phyloP scores from a whole-genome alignment of 2,329 filamentous ascomycete genomes.

The Calonectria multiphialidica region DNA sequence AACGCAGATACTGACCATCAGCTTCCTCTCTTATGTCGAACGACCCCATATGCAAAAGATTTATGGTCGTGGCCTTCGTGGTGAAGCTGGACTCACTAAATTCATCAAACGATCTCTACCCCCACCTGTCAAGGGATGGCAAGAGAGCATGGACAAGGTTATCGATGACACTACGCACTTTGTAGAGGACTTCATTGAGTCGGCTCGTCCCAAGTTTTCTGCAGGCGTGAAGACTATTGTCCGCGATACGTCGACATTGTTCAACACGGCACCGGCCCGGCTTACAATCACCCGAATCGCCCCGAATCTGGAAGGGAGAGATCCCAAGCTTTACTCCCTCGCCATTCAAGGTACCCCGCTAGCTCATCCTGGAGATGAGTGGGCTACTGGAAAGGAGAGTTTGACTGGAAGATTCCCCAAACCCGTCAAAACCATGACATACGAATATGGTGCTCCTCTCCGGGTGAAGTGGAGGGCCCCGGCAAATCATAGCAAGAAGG shows the following conservation, averaged over 20 bases:
- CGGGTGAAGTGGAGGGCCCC: slow-evolving; percentile 92
- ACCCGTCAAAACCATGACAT: slow-evolving; percentile 79
- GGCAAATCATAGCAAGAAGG: slow-evolving; percentile 85
- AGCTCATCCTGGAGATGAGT: slow-evolving; percentile 63
- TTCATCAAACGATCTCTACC: slow-evolving; percentile 90
- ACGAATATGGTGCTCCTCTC: slow-evolving; percentile 92
- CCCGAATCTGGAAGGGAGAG: slow-evolving; percentile 82
- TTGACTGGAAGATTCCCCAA: slow-evolving; percentile 76
- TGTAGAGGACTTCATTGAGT: slow-evolving; percentile 90
- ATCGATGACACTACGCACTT: slow-evolving; percentile 89
- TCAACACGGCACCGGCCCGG: slow-evolving; percentile 89
- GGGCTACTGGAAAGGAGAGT: slow-evolving; percentile 79
- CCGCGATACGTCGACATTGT: slow-evolving; percentile 86
- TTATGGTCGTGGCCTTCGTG: slow-evolving; percentile 85
- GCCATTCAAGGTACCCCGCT: slow-evolving; percentile 76
- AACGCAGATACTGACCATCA: slow-evolving; percentile 86
- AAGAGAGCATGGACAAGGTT: slow-evolving; percentile 88
- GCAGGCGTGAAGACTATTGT: slow-evolving; percentile 89
- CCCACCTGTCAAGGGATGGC: slow-evolving; percentile 83
- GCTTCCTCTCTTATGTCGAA: slow-evolving; percentile 93
- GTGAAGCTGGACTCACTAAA: slow-evolving; percentile 91
- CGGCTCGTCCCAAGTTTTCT: slow-evolving; percentile 86
- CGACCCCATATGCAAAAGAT: slow-evolving; percentile 98
- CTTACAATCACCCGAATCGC: slow-evolving; percentile 85
- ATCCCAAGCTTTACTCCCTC: slow-evolving; percentile 85